These are phyloP conservation scores for Fraxinus greggii DNA, from an alignment of 305 asterid genomes.

Conservation along the genomic window DNA sequence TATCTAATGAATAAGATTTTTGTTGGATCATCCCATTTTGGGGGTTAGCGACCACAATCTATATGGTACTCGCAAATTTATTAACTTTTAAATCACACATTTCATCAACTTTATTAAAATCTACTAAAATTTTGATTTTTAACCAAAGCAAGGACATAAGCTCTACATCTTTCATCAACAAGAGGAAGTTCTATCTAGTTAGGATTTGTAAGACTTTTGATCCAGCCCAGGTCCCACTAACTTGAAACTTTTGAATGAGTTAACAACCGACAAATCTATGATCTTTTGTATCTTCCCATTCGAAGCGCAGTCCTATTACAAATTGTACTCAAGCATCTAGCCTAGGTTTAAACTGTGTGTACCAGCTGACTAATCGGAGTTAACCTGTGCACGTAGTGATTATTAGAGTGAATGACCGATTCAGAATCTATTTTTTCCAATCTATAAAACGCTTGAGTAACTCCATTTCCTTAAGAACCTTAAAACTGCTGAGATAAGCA, in stretches of 20 bases:
- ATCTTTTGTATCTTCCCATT: background rate
- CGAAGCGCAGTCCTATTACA: background rate
- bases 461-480: conserved; percentile 64
- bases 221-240: background rate
- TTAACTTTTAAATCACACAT: background rate
- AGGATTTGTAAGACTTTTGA: background rate
- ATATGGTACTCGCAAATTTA: background rate
- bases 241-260: background rate
- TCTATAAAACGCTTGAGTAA: conserved; percentile 75
- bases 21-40: background rate
- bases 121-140: too few species aligned
- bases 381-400: background rate
- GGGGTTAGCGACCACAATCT: background rate
- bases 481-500: background rate
- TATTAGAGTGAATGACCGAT: background rate
- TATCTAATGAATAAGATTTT: too few species aligned
- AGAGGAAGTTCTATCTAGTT: background rate
- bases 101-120: too few species aligned
- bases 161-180: background rate
- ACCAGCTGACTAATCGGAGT: background rate
- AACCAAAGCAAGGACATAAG: background rate
- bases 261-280: background rate
- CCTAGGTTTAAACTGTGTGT: background rate
- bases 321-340: background rate
- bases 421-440: conserved; percentile 46